Evolutionary conservation across 306 rosid genomes (phyloP).

Genomic region (Gastrolobium villosum): DNA sequence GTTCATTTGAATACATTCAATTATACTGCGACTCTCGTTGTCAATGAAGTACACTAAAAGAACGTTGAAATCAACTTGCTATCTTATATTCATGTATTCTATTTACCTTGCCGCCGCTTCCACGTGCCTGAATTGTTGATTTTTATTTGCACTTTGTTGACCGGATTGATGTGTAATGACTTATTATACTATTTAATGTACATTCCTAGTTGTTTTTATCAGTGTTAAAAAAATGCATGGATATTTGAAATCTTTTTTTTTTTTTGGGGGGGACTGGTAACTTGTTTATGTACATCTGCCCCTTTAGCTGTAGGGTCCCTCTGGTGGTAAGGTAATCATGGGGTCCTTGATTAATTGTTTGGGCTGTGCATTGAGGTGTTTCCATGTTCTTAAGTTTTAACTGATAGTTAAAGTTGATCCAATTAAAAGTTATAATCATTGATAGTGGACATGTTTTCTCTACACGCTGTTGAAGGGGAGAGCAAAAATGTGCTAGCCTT

Average conservation of each 20-base stretch:
- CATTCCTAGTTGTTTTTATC: slow-evolving; percentile 6
- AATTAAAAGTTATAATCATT: background rate
- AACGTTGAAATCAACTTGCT: slow-evolving; percentile 22
- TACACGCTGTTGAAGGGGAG: background rate
- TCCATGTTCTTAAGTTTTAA: background rate
- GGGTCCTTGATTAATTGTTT: slow-evolving; percentile 7
- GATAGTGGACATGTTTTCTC: background rate
- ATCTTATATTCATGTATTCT: background rate
- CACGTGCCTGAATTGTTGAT: background rate
- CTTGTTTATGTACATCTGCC: slow-evolving; percentile 3
- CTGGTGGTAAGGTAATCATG: slow-evolving; percentile 33
- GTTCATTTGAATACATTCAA: slow-evolving; percentile 20
- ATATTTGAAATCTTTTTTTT: background rate
- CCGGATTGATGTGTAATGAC: background rate
- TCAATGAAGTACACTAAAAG: background rate
- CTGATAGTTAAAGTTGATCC: background rate
- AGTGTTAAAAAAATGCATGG: background rate
- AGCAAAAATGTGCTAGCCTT: background rate
- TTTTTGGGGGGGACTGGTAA: background rate
- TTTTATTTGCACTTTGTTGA: background rate
- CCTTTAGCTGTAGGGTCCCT: slow-evolving; percentile 15
- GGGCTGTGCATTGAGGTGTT: slow-evolving; percentile 18
- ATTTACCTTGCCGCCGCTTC: slow-evolving; percentile 20
- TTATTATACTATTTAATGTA: slow-evolving; percentile 1
- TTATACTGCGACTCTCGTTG: background rate